Evolutionary conservation across 1,284 basidiomycete species (phyloP).

Genomic region (Microbotryum silenes-acaulis): DNA sequence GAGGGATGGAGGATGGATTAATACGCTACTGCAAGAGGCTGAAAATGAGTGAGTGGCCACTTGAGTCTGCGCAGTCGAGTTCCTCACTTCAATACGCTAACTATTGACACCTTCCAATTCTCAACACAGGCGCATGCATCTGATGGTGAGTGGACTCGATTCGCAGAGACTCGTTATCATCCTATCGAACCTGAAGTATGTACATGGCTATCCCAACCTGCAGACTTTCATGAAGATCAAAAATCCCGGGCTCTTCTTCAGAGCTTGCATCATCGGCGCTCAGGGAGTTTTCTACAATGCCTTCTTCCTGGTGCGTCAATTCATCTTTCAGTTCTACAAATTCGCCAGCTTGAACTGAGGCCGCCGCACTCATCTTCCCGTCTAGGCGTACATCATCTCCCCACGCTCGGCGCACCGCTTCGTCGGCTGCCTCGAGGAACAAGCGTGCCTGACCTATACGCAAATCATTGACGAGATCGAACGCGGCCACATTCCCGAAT

Average conservation of each 20-base stretch:
- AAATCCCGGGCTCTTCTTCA: slow-evolving; percentile 68
- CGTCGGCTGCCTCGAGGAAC: slow-evolving; percentile 90
- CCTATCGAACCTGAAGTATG: no score
- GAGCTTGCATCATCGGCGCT: slow-evolving; percentile 70
- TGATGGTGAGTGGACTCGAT: slow-evolving; percentile 40
- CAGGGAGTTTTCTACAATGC: slow-evolving; percentile 83
- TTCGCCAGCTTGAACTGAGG: no score
- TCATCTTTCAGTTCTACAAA: not conserved
- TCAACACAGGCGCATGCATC: slow-evolving; percentile 20
- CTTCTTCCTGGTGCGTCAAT: slow-evolving; percentile 55
- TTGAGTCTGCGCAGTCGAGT: slow-evolving; percentile 36
- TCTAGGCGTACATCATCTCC: slow-evolving; percentile 41
- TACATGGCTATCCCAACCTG: no score
- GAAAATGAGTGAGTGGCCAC: slow-evolving; percentile 71
- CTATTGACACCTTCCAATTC: not conserved
- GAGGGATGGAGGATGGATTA: slow-evolving; percentile 52
- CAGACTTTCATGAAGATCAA: slow-evolving; percentile 77
- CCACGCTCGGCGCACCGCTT: slow-evolving; percentile 85
- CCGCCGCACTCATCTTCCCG: slow-evolving; percentile 5
- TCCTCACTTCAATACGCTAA: not conserved
- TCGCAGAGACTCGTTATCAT: no score
- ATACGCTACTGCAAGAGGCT: slow-evolving; percentile 68
- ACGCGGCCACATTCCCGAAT: slow-evolving; percentile 28
- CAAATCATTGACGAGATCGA: slow-evolving; percentile 21
- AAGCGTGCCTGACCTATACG: slow-evolving; percentile 53